These are phyloP conservation scores for Paramecium sonneborni DNA, from an alignment of 73 alveolate species.

Conservation along the genomic window DNA sequence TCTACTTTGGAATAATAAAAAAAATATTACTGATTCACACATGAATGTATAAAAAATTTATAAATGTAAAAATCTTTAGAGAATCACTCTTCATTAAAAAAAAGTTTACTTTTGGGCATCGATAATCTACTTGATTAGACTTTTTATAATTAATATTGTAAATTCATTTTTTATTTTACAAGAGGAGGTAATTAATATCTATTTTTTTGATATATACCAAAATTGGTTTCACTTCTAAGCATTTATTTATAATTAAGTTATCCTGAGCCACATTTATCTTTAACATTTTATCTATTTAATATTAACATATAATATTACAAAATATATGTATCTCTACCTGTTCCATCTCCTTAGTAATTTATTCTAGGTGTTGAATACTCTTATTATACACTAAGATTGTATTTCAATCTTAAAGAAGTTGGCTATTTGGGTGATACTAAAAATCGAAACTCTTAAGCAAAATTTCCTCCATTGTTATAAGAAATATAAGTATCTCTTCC, in stretches of 20 bases:
- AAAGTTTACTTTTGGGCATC: not conserved
- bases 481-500: conserved; percentile 22
- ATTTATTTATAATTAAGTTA: not conserved
- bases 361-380: not conserved
- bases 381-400: not conserved
- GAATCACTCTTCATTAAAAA: not conserved
- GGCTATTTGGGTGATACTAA: not conserved
- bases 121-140: not conserved
- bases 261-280: not conserved
- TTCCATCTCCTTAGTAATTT: not conserved
- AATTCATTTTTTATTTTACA: not conserved
- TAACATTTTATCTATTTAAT: not conserved
- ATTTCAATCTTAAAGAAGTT: not conserved
- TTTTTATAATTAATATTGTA: not conserved
- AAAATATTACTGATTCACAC: too few relatives aligned
- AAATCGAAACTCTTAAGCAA: not conserved
- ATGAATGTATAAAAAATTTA: not conserved
- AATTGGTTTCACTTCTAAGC: not conserved
- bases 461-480: conserved; percentile 16
- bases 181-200: not conserved
- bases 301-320: not conserved
- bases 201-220: not conserved
- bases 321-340: not conserved
- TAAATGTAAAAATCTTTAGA: not conserved
- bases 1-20: too few relatives aligned